phyloP scores from a whole-genome alignment of 257 asterid species.

The Primulina eburnea region DNA sequence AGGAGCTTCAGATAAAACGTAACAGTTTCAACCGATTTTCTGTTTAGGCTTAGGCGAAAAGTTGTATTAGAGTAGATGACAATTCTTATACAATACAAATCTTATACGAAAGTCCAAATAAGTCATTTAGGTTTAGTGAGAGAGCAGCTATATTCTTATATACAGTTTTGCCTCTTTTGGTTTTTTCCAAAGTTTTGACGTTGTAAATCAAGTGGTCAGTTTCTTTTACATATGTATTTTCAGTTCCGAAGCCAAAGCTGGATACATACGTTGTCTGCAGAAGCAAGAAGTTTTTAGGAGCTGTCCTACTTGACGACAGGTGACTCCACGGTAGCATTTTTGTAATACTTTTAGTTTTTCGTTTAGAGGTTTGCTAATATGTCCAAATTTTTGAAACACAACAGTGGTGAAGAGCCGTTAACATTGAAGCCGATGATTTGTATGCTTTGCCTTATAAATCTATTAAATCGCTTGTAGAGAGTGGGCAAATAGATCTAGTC shows the following conservation, averaged over 20 bases:
- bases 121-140: not conserved
- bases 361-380: conserved; percentile 21
- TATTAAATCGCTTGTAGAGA: conserved; percentile 78
- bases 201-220: conserved; percentile 21
- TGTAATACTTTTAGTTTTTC: not conserved
- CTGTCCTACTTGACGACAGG: conserved; percentile 87
- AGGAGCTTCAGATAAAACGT: not conserved
- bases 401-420: conserved; percentile 73
- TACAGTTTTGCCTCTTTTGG: not conserved
- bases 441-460: conserved; percentile 81
- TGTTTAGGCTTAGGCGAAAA: not conserved
- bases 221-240: conserved; percentile 9
- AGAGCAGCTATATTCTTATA: not conserved
- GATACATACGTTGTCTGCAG: conserved; percentile 72
- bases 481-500: conserved; percentile 77
- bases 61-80: not conserved
- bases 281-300: conserved; percentile 73
- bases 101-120: not conserved
- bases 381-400: conserved; percentile 15
- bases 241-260: conserved; percentile 79
- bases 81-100: not conserved
- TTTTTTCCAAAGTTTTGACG: not conserved
- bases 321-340: conserved; percentile 22
- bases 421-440: conserved; percentile 78
- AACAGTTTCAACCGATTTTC: not conserved